Evolutionary conservation across 2,329 filamentous ascomycete genomes (phyloP), one percentile per base, ranked within the genome.

Genomic region (Xylaria sp.): DNA sequence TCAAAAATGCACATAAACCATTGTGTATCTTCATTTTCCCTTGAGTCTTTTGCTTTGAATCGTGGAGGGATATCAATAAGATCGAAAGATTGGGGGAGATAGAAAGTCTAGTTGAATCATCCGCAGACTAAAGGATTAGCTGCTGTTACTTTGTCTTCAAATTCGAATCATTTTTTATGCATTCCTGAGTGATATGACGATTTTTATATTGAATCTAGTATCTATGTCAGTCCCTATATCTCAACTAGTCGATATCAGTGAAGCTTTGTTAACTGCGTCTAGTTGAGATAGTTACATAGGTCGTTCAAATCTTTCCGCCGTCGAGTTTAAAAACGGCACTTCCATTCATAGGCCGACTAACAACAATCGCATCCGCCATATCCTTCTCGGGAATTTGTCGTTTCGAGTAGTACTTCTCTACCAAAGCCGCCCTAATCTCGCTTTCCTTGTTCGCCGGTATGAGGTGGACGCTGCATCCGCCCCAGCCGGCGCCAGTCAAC

Each of bases 401-500:
- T 83, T 91, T 92, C 65, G 86, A 83, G 80, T 97, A 98, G 79
- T 98, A 99, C 78, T 94, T 90, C 71, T 87, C 86, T 75, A 92
- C 88, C 87, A 96, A 90, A 5, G 93, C 93, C 75, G 88, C 85
- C 79, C 88, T 93, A 25, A 99, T 92, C 29, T 84, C 88, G 5
- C 91, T 90, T 0, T 98, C 92, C 81, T 92, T 95, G 76, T 93
- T 88, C 66, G 90, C 92, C 0, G 95, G 92, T 61, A 98, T 92
- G 66, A 99, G 86, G 82, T 99, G 96, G 66, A 99, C 95, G 69
- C 90, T 96, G 82, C 96, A 98, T 2, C 96, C 96, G 70, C 96
- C 96, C 96, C 96, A 99, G 2, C 96, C 96, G 0, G 96, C 96
- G 47, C 96, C 96, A 0, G 95, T 98, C 74, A 98, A 82, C 29